Conservation (phyloP, 768 basidiomycete species). For the Sarcodon sp. region DNA sequence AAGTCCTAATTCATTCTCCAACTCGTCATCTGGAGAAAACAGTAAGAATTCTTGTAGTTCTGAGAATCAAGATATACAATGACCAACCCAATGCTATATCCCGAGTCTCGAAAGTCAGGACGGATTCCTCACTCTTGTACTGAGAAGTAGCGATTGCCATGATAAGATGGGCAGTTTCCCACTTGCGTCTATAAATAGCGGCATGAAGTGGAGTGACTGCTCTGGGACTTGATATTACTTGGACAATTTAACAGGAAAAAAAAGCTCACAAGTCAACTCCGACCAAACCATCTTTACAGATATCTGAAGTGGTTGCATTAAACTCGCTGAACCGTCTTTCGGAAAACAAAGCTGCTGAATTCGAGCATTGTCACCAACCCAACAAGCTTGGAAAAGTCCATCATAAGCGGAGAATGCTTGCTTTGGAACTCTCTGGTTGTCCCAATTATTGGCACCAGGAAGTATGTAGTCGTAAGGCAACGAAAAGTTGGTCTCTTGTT, state of each 20-base stretch:
- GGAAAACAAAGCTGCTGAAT: slow-evolving; percentile 43
- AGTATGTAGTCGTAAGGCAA: neutral
- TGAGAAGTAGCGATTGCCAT: slow-evolving; percentile 43
- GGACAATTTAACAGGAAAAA: slow-evolving; percentile 2
- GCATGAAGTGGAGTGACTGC: slow-evolving; percentile 38
- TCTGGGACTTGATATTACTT: slow-evolving; percentile 8
- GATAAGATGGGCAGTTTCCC: slow-evolving; percentile 48
- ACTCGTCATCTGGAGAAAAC: slow-evolving; percentile 12
- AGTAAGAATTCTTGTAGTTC: neutral
- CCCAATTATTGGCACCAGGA: neutral
- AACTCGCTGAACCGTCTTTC: slow-evolving; percentile 11
- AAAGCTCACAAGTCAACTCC: slow-evolving; percentile 4
- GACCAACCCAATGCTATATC: slow-evolving; percentile 20
- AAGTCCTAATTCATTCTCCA: slow-evolving; percentile 19
- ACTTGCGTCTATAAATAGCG: slow-evolving; percentile 33
- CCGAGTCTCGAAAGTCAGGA: slow-evolving; percentile 19
- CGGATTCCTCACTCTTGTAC: slow-evolving; percentile 25
- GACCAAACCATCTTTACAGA: slow-evolving; percentile 18
- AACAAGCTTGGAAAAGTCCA: slow-evolving; percentile 44
- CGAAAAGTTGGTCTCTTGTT: neutral
- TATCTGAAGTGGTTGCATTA: slow-evolving; percentile 28
- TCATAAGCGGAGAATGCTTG: slow-evolving; percentile 29
- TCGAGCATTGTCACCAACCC: slow-evolving; percentile 33
- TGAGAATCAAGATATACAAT: neutral
- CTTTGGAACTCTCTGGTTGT: neutral